Base-by-base conservation (phyloP, 768 basidiomycete species). In the Tricholoma sp. region DNA sequence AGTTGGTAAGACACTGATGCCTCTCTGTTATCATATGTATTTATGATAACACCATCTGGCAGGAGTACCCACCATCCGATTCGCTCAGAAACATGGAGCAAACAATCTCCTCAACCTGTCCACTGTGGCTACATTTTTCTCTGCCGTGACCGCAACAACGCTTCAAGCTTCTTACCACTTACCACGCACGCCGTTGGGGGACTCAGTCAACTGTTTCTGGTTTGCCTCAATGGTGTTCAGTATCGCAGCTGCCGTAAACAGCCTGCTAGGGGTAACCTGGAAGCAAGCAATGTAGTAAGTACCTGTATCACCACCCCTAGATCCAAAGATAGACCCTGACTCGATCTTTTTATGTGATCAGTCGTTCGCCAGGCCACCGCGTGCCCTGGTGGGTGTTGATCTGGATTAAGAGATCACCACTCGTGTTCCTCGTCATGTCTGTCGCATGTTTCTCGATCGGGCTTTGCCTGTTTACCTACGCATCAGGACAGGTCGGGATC, bases 341-440 rank as follows among this genome's bases (percentile, higher is more conserved):
- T 49, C 10, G 29, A 61, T 50, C 32, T 48, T 34, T 44, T 29
- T 57, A 36, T 33, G 52, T 54, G 47, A 54, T 52, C 51, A 88
- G 87, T 66, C 87, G 87, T 53, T 88, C 86, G 36, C 88, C 87
- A 17, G 83, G 85, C 8, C 82, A 89, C 67, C 82, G 85, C 53
- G 86, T 88, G 42, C 87, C 88, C 0, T 88, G 87, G 87, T 89
- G 88, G 86, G 86, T 89, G 44, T 71, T 88, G 55, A 91, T 91
- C 61, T 92, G 88, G 89, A 91, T 91, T 73, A 91, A 91, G 66
- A 77, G 89, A 34, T 89, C 88, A 5, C 89, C 89, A 12, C 76
- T 92, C 33, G 86, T 91, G 59, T 90, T 91, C 73, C 81, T 91
- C 47, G 89, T 91, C 57, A 77, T 91, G 67, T 89, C 90, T 53